Evolutionary conservation across 2,329 filamentous ascomycete species (phyloP), one percentile per base, ranked within the genome.

Genomic region (Cryoendolithus antarcticus): DNA sequence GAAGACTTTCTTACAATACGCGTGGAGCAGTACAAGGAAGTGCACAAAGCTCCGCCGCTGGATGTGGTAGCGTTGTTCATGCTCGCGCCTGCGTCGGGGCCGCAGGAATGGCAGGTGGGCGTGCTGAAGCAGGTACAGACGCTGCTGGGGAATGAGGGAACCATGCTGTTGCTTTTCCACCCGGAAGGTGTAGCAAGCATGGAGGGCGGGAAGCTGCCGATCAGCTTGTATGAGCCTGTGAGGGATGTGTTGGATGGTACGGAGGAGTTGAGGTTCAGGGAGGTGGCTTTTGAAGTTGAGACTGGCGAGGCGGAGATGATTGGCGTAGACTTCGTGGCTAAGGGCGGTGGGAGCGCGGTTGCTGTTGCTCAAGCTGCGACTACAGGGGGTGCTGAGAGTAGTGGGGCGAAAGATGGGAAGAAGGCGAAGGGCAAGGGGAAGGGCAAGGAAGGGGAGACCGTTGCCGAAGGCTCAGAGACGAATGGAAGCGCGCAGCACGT

Each of bases 241-340:
- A 76, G 79, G 48, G 85, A 93, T 55, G 24, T 27, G 7, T 75
- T 73, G n/a, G 77, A 74, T 45, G 64, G 67, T 9, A 68, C 74
- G 42, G 70, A 67, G 30, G 74, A 71, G 37, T 70, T 91, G 44
- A 81, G 75, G 53, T 96, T 96, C 62, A 75, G 80, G 43, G 82
- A 93, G 55, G 63, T 96, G 7, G 76, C 81, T 2, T 96, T 91
- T 60, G 81, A 81, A 0, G 79, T 96, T 2, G 91, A 96, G 63
- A 94, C 88, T 0, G 86, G 85, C 8, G 88, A 96, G 60, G 88
- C 88, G 1, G 91, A 98, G 62, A 95, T 95, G 86, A 96, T 98
- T 49, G 83, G 84, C 50, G 84, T 98, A 53, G 86, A 95, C 61
- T 93, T 88, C 48, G 82, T 98, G 12, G 88, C 89, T 1, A 79